A percentile compares a stretch with the other conserved stretches of the same genome.
phyloP scores from a whole-genome alignment of 2,329 filamentous ascomycete genomes.

The Aureobasidium melanogenum region DNA sequence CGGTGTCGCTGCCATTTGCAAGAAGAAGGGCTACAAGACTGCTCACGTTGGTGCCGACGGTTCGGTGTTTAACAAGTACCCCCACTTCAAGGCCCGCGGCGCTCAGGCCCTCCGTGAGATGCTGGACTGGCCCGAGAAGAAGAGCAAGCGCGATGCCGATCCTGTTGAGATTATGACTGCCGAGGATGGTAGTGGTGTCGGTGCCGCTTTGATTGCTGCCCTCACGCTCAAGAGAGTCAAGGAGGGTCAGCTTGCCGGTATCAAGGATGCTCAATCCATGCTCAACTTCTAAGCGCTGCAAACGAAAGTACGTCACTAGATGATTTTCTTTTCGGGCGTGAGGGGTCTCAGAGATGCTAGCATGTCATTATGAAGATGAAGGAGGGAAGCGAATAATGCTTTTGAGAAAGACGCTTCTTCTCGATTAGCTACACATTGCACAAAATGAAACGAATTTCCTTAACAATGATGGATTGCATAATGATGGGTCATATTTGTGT shows the following conservation, averaged over 20 bases:
- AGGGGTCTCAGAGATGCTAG: background rate
- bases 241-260: conserved; percentile 50
- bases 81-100: conserved; percentile 88
- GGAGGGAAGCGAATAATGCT: background rate
- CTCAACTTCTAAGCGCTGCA: conserved; percentile 16
- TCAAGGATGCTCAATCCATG: conserved; percentile 42
- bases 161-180: conserved; percentile 81
- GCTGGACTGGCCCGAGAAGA: conserved; percentile 79
- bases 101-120: conserved; percentile 88
- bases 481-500: background rate
- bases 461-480: background rate
- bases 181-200: conserved; percentile 95
- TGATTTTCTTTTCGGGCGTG: background rate
- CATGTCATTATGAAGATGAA: background rate
- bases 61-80: conserved; percentile 98
- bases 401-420: background rate
- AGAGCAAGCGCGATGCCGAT: conserved; percentile 57
- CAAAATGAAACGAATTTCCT: conserved; percentile 5
- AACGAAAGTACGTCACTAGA: background rate
- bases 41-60: conserved; percentile 96
- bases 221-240: conserved; percentile 55
- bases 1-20: conserved; percentile 91
- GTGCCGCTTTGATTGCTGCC: conserved; percentile 84
- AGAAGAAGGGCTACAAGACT: conserved; percentile 80
- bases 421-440: background rate